phyloP scores from a whole-genome alignment of 1,284 basidiomycete genomes.

The Rhodotorula sp. region DNA sequence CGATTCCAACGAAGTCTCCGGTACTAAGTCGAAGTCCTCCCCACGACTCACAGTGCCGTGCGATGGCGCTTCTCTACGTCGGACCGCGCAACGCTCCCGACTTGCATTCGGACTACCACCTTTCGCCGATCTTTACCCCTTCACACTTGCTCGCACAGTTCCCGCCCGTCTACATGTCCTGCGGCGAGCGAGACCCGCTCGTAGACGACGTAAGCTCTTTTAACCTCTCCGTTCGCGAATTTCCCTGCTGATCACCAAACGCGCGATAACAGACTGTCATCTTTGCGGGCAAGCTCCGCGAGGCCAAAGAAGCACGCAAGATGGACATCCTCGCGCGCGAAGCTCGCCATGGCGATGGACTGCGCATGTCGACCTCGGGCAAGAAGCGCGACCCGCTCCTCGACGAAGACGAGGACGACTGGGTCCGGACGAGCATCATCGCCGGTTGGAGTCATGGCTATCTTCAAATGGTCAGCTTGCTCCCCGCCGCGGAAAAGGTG shows the following conservation, averaged over 20 bases:
- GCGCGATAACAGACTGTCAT: constrained; percentile 69
- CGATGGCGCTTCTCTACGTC: constrained; percentile 96
- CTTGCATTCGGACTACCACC: constrained; percentile 88
- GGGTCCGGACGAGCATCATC: constrained; percentile 75
- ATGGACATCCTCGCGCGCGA: constrained; percentile 48
- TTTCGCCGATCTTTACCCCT: constrained; percentile 90
- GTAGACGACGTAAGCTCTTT: constrained; percentile 72
- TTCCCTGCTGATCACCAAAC: no score
- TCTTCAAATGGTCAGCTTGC: constrained; percentile 85
- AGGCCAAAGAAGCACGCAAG: constrained; percentile 81
- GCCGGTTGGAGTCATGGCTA: constrained; percentile 66
- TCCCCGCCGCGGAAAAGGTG: constrained; percentile 73
- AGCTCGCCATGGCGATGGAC: constrained; percentile 50
- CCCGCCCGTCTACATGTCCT: constrained; percentile 72
- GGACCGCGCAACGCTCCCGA: constrained; percentile 89
- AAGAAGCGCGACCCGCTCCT: constrained; percentile 53
- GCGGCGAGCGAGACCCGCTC: constrained; percentile 85
- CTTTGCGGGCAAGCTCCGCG: constrained; percentile 85
- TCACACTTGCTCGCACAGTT: constrained; percentile 79
- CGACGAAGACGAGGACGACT: constrained; percentile 80
- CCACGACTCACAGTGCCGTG: constrained; percentile 71
- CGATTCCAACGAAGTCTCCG: no score
- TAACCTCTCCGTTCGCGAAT: neutral
- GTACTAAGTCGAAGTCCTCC: constrained; percentile 5
- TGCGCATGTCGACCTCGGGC: constrained; percentile 51